phyloP scores from a whole-genome alignment of 331 rosid genomes.

The Prunus yedoensis region DNA sequence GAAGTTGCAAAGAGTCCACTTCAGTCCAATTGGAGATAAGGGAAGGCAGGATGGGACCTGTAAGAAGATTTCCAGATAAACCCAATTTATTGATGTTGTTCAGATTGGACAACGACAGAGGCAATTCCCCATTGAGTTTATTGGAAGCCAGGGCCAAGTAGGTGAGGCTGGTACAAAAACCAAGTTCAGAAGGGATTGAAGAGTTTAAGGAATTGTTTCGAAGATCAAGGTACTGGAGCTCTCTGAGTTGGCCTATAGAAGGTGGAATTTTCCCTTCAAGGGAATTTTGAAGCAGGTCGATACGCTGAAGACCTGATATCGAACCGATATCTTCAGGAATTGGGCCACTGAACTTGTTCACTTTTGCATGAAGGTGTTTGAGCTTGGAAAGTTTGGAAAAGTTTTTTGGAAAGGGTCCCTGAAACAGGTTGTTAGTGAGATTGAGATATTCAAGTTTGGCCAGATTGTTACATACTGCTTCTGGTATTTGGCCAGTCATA shows the following conservation, averaged over 20 bases:
- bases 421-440: too few relatives aligned
- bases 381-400: too few relatives aligned
- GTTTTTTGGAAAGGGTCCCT: too few relatives aligned
- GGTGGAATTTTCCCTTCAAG: neutral
- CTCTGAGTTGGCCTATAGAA: conserved; percentile 35
- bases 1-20: conserved; percentile 52
- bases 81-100: conserved; percentile 30
- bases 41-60: conserved; percentile 45
- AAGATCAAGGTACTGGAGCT: conserved; percentile 33
- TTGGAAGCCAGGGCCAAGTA: conserved; percentile 49
- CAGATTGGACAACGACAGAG: conserved; percentile 48
- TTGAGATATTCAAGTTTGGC: too few relatives aligned
- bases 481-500: too few relatives aligned
- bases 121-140: conserved; percentile 45
- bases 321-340: conserved; percentile 47
- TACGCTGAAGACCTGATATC: conserved; percentile 30
- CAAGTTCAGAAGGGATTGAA: conserved; percentile 60
- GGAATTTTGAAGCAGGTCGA: conserved; percentile 39
- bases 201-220: conserved; percentile 31
- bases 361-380: too few relatives aligned
- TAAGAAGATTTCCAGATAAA: conserved; percentile 42
- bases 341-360: conserved; percentile 39
- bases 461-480: too few relatives aligned
- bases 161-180: conserved; percentile 48
- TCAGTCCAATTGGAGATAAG: conserved; percentile 54